Evolutionary conservation across 305 asterid species (phyloP).

Genomic region (Nicotiana rustica): DNA sequence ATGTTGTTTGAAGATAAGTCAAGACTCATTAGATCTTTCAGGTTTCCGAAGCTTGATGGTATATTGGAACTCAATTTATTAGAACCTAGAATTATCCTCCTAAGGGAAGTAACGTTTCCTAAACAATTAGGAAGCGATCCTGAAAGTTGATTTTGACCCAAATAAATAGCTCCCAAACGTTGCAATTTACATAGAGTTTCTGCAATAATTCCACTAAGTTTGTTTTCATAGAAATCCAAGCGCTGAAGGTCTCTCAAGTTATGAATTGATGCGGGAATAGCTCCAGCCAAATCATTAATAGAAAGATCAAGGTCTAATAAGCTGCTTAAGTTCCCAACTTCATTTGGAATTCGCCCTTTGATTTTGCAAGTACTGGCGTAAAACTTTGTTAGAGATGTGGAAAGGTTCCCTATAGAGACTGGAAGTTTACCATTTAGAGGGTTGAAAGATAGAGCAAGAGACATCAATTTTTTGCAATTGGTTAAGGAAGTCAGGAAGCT

Average conservation of each 20-base stretch:
- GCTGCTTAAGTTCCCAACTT: constrained; percentile 37
- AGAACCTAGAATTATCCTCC: not conserved
- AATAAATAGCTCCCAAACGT: not conserved
- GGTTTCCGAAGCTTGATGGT: not conserved
- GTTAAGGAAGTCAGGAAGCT: constrained; percentile 38
- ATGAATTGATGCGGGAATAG: constrained; percentile 28
- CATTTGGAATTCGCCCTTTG: constrained; percentile 35
- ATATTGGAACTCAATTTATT: constrained; percentile 2
- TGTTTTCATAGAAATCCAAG: constrained; percentile 20
- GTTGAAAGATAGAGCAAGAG: not conserved
- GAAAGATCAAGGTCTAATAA: not conserved
- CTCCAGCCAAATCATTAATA: constrained; percentile 31
- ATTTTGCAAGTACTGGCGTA: not conserved
- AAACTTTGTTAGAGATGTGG: not conserved
- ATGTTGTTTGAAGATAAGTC: no score
- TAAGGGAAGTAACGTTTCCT: constrained; percentile 11
- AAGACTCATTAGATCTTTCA: not conserved
- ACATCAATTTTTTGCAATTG: constrained; percentile 32
- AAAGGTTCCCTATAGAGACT: not conserved
- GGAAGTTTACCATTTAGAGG: not conserved
- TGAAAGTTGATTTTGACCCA: not conserved
- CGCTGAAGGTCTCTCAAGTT: constrained; percentile 31
- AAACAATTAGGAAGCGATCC: not conserved
- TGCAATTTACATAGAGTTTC: not conserved
- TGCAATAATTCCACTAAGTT: not conserved